phyloP scores from a whole-genome alignment of 2,329 filamentous ascomycete genomes.

The Pseudogymnoascus sp. region DNA sequence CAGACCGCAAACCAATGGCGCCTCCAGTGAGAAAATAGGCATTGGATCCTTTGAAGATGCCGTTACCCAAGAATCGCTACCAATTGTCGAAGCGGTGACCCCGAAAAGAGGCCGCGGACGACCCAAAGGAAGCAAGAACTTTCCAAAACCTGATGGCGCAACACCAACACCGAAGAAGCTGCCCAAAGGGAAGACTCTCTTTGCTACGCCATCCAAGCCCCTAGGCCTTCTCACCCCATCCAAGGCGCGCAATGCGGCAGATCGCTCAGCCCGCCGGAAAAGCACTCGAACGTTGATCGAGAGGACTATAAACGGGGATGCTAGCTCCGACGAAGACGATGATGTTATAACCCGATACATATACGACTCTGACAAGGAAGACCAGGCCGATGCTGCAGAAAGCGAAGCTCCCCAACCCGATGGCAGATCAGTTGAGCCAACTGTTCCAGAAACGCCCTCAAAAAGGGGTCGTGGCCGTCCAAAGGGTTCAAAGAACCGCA shows the following conservation, averaged over 20 bases:
- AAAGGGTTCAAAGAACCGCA: constrained; percentile 39
- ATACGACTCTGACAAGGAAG: constrained; percentile 46
- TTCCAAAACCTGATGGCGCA: background rate
- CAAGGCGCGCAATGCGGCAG: constrained; percentile 38
- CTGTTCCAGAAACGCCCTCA: constrained; percentile 39
- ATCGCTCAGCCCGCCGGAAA: constrained; percentile 80
- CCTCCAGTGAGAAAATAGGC: background rate
- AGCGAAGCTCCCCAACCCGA: constrained; percentile 21
- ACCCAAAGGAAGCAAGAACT: constrained; percentile 1
- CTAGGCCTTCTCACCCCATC: constrained; percentile 17
- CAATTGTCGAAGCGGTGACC: background rate
- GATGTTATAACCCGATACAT: constrained; percentile 63
- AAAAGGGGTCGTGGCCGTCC: constrained; percentile 40
- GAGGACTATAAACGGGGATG: constrained; percentile 52
- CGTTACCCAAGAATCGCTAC: background rate
- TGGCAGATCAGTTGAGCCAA: background rate
- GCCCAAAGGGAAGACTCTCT: constrained; percentile 20
- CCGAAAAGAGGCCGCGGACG: background rate
- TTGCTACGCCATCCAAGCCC: constrained; percentile 21
- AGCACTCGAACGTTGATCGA: constrained; percentile 70
- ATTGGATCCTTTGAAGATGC: background rate
- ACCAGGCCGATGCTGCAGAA: constrained; percentile 26
- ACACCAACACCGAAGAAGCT: constrained; percentile 17
- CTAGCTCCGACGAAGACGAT: constrained; percentile 63
- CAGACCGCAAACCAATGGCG: background rate